These are phyloP conservation scores for Curvularia sp. DNA, from an alignment of 2,329 filamentous ascomycete species.

Conservation along the genomic window DNA sequence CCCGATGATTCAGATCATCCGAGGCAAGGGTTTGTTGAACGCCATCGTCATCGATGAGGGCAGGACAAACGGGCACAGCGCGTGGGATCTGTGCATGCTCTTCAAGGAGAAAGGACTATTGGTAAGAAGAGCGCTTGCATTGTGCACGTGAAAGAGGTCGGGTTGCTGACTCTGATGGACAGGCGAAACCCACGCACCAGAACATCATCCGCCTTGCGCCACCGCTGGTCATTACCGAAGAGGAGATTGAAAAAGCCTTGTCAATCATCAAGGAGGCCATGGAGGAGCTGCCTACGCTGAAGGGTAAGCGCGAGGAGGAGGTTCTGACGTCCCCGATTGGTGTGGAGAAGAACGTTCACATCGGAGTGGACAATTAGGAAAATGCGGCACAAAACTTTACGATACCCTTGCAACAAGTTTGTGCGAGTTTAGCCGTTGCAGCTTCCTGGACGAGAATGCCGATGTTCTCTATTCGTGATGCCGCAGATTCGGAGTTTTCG, in stretches of 20 bases:
- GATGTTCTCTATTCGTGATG: background rate
- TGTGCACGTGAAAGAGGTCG: conserved; percentile 42
- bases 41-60: conserved; percentile 94
- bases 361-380: conserved; percentile 63
- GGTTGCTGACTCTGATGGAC: conserved; percentile 40
- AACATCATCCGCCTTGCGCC: conserved; percentile 99
- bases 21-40: conserved; percentile 93
- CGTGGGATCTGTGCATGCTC: conserved; percentile 95
- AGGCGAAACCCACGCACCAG: conserved; percentile 98
- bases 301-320: conserved; percentile 60
- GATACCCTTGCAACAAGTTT: conserved; percentile 24
- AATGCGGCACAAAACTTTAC: conserved; percentile 13
- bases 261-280: conserved; percentile 82
- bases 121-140: conserved; percentile 66
- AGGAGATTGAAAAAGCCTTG: conserved; percentile 80
- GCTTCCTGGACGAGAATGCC: background rate
- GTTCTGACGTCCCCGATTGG: conserved; percentile 54
- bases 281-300: conserved; percentile 75
- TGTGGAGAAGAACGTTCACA: conserved; percentile 68
- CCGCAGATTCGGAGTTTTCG: background rate
- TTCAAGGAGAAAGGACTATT: conserved; percentile 94
- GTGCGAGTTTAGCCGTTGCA: background rate
- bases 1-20: conserved; percentile 80
- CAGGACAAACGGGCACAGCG: conserved; percentile 82
- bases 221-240: conserved; percentile 90